Conservation (phyloP, 23 red algal genomes). For the Gracilaria domingensis region DNA sequence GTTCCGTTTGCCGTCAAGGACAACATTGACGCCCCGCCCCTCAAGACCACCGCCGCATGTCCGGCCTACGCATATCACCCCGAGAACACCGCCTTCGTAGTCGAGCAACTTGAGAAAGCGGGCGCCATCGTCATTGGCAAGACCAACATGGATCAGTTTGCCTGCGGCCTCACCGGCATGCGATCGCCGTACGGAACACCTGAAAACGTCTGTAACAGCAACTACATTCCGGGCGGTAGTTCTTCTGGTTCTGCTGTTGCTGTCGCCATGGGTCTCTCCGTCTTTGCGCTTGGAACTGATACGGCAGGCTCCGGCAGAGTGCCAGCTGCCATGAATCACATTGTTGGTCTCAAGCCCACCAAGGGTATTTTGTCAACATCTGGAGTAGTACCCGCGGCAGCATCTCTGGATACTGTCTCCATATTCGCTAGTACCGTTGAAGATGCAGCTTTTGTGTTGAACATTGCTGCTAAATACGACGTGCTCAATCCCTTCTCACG, state of each 20-base stretch:
- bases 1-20: constrained; percentile 77
- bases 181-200: constrained; percentile 61
- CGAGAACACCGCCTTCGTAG: constrained; percentile 25
- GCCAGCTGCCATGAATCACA: constrained; percentile 84
- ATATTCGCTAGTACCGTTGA: constrained; percentile 38
- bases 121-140: constrained; percentile 87
- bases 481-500: constrained; percentile 16
- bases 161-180: constrained; percentile 76
- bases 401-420: constrained; percentile 59
- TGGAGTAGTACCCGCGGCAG: constrained; percentile 60
- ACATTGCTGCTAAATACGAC: constrained; percentile 44
- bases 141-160: constrained; percentile 97
- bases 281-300: constrained; percentile 86
- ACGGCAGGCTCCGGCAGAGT: constrained; percentile 90
- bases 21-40: constrained; percentile 72
- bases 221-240: constrained; percentile 82
- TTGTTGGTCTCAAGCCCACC: constrained; percentile 94
- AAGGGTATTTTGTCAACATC: constrained; percentile 63
- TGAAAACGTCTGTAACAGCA: constrained; percentile 26
- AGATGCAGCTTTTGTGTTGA: constrained; percentile 60
- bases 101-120: constrained; percentile 56
- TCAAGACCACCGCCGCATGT: constrained; percentile 70
- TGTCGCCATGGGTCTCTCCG: constrained; percentile 67
- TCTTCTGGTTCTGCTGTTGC: constrained; percentile 82
- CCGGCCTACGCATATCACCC: constrained; percentile 35